These are phyloP conservation scores for Fusarium duplospermum DNA, from an alignment of 2,329 filamentous ascomycete species.

Conservation along the genomic window DNA sequence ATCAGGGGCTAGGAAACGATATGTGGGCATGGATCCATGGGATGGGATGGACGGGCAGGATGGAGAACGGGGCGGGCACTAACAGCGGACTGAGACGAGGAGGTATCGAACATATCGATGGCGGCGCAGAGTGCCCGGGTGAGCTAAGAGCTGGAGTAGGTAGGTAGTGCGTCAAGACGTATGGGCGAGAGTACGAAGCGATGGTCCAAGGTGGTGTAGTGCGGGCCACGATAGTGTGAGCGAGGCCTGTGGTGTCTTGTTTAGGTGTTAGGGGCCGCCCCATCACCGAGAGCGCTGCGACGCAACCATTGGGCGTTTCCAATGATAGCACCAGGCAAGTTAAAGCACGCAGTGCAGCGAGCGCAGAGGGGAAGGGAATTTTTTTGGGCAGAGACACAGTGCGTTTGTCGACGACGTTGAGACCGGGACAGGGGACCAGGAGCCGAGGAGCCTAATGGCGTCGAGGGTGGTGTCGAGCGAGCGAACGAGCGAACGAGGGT, in stretches of 20 bases:
- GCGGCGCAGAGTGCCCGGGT: conserved; percentile 28
- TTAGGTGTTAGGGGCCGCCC: conserved; percentile 20
- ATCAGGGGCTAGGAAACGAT: conserved; percentile 32
- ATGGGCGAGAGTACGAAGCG: conserved; percentile 19
- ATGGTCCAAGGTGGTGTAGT: conserved; percentile 35
- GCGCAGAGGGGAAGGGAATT: conserved; percentile 6
- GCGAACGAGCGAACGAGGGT: conserved; percentile 4
- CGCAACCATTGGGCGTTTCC: conserved; percentile 16
- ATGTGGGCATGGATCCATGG: conserved; percentile 11
- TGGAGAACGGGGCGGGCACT: conserved; percentile 42
- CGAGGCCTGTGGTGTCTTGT: conserved; percentile 11
- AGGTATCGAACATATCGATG: conserved; percentile 34
- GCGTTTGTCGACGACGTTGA: conserved; percentile 32
- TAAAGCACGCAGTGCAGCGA: conserved; percentile 15
- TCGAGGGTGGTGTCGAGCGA: conserved; percentile 29
- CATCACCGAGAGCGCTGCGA: conserved; percentile 13
- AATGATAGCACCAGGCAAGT: conserved; percentile 14
- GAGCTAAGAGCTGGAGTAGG: conserved; percentile 10
- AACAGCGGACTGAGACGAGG: conserved; percentile 28
- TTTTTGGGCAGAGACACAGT: conserved; percentile 18
- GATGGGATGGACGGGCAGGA: conserved; percentile 31
- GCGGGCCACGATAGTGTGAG: conserved; percentile 26
- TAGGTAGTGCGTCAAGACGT: conserved; percentile 12
- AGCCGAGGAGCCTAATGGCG: conserved; percentile 38
- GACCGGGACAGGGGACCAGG: conserved; percentile 34